Base-by-base conservation (phyloP, 371 early-diverging fungal genomes). In the Parasitella parasitica region DNA sequence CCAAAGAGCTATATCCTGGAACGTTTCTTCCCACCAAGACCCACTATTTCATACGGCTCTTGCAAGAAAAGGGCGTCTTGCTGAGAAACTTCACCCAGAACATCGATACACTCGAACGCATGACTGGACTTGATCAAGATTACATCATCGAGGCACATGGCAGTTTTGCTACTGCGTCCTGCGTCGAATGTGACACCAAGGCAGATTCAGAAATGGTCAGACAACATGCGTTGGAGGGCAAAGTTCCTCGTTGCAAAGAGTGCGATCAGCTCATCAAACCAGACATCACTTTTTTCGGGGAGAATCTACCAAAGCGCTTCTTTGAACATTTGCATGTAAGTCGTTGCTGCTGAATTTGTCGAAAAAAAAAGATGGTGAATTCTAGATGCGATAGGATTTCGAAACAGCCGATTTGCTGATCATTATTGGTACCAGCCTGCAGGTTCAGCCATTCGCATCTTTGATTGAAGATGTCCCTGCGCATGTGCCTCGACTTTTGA, bases 241-340 rank as follows among this genome's bases (percentile, higher is more conserved):
- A 76, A 50, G 86, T 93, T 7, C 92, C 96, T 12, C 65, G 69
- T 18, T 96, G 95, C 69, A 43, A 55, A 16, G 20, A 67, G 11
- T 95, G 95, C 70, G 64, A 74, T 36, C 86, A 88, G 11, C 73
- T 91, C 20, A 86, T 97, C 61, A 97, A 97, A 67, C 97, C 97
- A 2, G 90, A 94, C 63, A 98, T 98, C 54, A 91, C 92, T 0
- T 98, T 98, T 64, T 98, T 98, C 75, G 97, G 97, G 16, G 95
- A 98, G 71, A 68, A 75, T 26, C 81, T 98, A 46, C 98, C 98
- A 5, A 55, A 73, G 2, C 84, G 89, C 37, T 97, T 95, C 66
- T 86, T 86, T 65, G 61, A 78, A 2, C 66, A 70, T 6, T 52
- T 78, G 1, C 75, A 81, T 32, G 88, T 86, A 76, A 59, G n/a